These are phyloP conservation scores for Neospora caninum DNA, from an alignment of 169 alveolate species.

Conservation along the genomic window DNA sequence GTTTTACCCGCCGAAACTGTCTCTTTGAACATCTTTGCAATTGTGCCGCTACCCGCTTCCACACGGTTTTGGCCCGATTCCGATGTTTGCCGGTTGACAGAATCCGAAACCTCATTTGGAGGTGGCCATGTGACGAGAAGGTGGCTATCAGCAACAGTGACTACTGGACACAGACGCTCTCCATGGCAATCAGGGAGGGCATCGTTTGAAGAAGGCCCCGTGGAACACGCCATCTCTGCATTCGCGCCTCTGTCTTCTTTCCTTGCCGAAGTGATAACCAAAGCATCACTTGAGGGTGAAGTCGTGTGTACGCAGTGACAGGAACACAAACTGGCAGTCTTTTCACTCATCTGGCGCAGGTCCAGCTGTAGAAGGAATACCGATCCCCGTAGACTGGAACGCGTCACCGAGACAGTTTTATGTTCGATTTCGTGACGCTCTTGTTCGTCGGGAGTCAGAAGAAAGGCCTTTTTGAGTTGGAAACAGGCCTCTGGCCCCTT, in stretches of 20 bases:
- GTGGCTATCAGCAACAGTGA: background rate
- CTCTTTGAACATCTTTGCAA: background rate
- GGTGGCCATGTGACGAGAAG: background rate
- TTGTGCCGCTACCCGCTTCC: background rate
- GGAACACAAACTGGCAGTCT: background rate
- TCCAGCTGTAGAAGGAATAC: constrained; percentile 25
- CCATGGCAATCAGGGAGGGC: background rate
- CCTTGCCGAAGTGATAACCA: background rate
- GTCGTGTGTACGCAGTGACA: too few species aligned
- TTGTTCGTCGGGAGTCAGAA: constrained; percentile 9
- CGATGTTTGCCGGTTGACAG: background rate
- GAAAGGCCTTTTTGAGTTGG: constrained; percentile 9
- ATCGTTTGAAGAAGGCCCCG: background rate
- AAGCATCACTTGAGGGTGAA: too few species aligned
- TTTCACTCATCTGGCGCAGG: background rate
- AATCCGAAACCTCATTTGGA: background rate
- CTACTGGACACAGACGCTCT: background rate
- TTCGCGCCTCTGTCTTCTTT: background rate
- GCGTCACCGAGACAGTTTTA: background rate
- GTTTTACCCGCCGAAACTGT: background rate
- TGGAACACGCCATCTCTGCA: background rate
- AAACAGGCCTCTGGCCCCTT: background rate
- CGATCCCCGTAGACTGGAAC: constrained; percentile 13
- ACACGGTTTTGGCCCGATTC: background rate
- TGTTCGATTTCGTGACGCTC: background rate